Percentiles rank a stretch among this genome's conserved stretches.
Evolutionary conservation across 371 early-diverging fungal species (phyloP).

Genomic region (Choanephora cucurbitarum): DNA sequence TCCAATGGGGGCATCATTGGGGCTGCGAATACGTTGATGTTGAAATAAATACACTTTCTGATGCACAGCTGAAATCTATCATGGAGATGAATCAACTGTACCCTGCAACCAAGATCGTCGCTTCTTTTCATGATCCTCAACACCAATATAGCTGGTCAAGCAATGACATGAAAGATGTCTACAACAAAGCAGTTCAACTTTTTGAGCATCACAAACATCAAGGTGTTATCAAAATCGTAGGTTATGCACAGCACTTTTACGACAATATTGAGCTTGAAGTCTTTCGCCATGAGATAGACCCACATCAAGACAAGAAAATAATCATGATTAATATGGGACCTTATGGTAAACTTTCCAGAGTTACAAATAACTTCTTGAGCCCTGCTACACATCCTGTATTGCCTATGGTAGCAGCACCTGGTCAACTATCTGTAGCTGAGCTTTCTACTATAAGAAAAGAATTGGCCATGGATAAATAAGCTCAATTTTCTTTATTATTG

Average conservation of each 20-base stretch:
- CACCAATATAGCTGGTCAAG: slow-evolving; percentile 61
- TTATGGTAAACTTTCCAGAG: slow-evolving; percentile 82
- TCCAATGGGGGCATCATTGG: slow-evolving; percentile 69
- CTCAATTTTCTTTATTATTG: not conserved
- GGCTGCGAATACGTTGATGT: slow-evolving; percentile 92
- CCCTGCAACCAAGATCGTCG: slow-evolving; percentile 64
- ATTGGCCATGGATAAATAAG: slow-evolving; percentile 39
- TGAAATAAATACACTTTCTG: slow-evolving; percentile 63
- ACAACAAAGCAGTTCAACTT: slow-evolving; percentile 30
- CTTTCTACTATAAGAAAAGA: slow-evolving; percentile 46
- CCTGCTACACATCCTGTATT: slow-evolving; percentile 87
- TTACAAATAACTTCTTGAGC: slow-evolving; percentile 78
- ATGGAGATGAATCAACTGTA: slow-evolving; percentile 40
- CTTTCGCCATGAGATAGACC: slow-evolving; percentile 43
- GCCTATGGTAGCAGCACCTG: slow-evolving; percentile 83
- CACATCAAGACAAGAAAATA: slow-evolving; percentile 52
- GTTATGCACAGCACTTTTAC: slow-evolving; percentile 63
- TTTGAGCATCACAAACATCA: slow-evolving; percentile 24
- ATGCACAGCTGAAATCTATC: slow-evolving; percentile 37
- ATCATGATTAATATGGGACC: slow-evolving; percentile 92
- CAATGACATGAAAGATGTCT: slow-evolving; percentile 47
- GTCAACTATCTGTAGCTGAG: slow-evolving; percentile 80
- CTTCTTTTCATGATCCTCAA: slow-evolving; percentile 82
- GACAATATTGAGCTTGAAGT: slow-evolving; percentile 77
- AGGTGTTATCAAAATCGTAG: slow-evolving; percentile 87